Evolutionary conservation across 1,139 yeast species (phyloP).

Genomic region (Taiozyma onychis): DNA sequence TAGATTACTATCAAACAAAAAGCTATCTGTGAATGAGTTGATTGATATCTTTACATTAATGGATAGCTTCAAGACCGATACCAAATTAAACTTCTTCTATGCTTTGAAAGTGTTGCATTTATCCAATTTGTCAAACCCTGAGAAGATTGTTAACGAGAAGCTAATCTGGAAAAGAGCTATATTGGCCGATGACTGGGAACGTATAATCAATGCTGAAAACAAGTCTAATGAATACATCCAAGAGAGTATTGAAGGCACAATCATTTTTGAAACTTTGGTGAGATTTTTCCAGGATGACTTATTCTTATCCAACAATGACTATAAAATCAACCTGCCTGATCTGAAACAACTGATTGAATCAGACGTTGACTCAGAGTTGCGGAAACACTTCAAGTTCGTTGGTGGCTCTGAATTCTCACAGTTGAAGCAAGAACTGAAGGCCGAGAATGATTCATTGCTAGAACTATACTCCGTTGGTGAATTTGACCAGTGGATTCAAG

Average conservation of each 20-base stretch:
- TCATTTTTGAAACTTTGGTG: slow-evolving; percentile 41
- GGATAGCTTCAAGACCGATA: slow-evolving; percentile 28
- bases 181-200: slow-evolving; percentile 53
- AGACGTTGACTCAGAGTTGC: slow-evolving; percentile 16
- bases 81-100: slow-evolving; percentile 32
- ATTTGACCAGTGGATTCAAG: slow-evolving; percentile 31
- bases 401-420: slow-evolving; percentile 20
- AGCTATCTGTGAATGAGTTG: slow-evolving; percentile 41
- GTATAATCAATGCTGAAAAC: slow-evolving; percentile 35
- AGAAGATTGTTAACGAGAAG: slow-evolving; percentile 29
- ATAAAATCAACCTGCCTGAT: slow-evolving; percentile 27
- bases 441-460: slow-evolving; percentile 23
- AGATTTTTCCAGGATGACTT: slow-evolving; percentile 29
- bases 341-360: slow-evolving; percentile 13
- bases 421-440: slow-evolving; percentile 24
- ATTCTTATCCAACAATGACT: slow-evolving; percentile 20
- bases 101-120: slow-evolving; percentile 38
- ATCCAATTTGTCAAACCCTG: slow-evolving; percentile 25
- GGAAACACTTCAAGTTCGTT: slow-evolving; percentile 20
- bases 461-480: slow-evolving; percentile 21
- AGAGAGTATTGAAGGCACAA: slow-evolving; percentile 36
- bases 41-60: slow-evolving; percentile 54
- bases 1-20: slow-evolving; percentile 34
- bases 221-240: slow-evolving; percentile 41
- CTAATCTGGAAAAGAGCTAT: slow-evolving; percentile 62